Conservation (phyloP, 2,329 filamentous ascomycete species). For the Seiridium cupressi region DNA sequence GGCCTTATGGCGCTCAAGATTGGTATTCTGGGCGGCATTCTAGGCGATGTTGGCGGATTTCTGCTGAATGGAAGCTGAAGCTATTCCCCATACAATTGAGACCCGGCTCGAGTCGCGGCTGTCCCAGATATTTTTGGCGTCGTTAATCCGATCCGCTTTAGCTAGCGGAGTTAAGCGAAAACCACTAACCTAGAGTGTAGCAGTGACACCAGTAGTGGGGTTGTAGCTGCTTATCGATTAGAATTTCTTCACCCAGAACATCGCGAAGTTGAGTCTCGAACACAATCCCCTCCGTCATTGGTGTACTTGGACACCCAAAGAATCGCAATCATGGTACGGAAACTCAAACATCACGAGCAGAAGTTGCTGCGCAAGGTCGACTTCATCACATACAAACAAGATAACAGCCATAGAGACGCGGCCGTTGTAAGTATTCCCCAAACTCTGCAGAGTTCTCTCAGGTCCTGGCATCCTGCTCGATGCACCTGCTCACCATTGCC, state of each 20-base stretch:
- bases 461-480: neutral
- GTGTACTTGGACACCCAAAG: too few relatives aligned
- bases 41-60: slow-evolving; percentile 15
- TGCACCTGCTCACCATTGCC: neutral
- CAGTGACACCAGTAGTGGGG: too few relatives aligned
- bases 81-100: slow-evolving; percentile 4
- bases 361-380: slow-evolving; percentile 92
- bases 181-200: neutral
- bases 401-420: slow-evolving; percentile 82
- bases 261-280: too few relatives aligned
- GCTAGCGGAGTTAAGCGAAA: neutral
- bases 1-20: slow-evolving; percentile 21
- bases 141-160: neutral
- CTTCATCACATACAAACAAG: slow-evolving; percentile 90
- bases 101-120: neutral
- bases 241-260: too few relatives aligned
- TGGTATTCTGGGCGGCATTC: slow-evolving; percentile 41
- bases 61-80: slow-evolving; percentile 6
- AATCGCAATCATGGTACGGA: slow-evolving; percentile 72
- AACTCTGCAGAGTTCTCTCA: too few relatives aligned
- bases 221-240: too few relatives aligned
- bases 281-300: too few relatives aligned
- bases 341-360: slow-evolving; percentile 95
- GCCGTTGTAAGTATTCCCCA: slow-evolving; percentile 22
- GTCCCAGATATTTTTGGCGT: slow-evolving; percentile 10